Percentiles rank a stretch among this genome's conserved stretches.
phyloP scores from a whole-genome alignment of 257 asterid genomes.

The Capsicum pubescens region DNA sequence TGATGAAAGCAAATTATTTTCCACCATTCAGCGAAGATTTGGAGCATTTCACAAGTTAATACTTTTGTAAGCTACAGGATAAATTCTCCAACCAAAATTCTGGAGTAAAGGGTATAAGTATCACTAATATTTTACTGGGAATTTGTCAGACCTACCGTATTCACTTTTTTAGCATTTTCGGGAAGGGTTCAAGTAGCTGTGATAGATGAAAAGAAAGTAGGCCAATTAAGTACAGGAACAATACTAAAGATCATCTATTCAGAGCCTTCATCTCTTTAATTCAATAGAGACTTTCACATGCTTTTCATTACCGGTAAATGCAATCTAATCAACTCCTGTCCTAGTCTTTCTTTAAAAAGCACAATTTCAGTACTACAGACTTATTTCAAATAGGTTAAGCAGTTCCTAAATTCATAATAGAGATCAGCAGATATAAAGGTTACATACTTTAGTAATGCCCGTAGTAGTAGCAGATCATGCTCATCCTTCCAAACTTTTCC shows the following conservation, averaged over 20 bases:
- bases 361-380: background rate
- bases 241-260: conserved; percentile 8
- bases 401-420: background rate
- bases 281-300: conserved; percentile 4
- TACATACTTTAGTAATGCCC: conserved; percentile 78
- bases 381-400: background rate
- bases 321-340: background rate
- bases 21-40: background rate
- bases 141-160: background rate
- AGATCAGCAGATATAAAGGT: conserved; percentile 14
- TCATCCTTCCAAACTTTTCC: conserved; percentile 90
- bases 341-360: background rate
- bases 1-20: background rate
- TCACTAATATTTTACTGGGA: background rate
- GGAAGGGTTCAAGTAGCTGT: background rate
- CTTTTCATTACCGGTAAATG: conserved; percentile 6
- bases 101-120: background rate
- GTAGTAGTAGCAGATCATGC: conserved; percentile 77
- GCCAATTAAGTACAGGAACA: background rate
- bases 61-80: conserved; percentile 19
- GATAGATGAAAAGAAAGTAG: background rate
- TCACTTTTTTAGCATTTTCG: background rate
- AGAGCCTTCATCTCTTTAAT: conserved; percentile 16
- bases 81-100: background rate
- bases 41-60: conserved; percentile 21